A percentile compares a stretch with the other conserved stretches of the same genome.
phyloP scores from a whole-genome alignment of 805 yeast species.

The Myxozyma geophila region DNA sequence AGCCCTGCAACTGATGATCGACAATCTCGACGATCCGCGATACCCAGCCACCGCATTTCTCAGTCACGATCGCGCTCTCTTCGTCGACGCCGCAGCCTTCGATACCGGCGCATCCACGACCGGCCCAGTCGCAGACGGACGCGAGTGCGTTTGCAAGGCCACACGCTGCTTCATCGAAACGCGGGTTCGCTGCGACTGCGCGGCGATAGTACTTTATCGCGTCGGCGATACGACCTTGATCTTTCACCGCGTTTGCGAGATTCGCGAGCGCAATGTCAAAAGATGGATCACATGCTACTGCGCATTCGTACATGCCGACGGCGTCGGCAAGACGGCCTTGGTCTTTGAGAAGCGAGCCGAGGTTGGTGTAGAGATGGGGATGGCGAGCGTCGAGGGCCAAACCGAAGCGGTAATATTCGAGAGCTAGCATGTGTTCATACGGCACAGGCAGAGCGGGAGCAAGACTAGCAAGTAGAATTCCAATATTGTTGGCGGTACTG shows the following conservation, averaged over 20 bases:
- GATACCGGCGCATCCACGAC: slow-evolving; percentile 42
- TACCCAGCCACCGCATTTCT: slow-evolving; percentile 42
- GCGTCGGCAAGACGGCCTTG: slow-evolving; percentile 43
- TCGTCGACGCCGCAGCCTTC: slow-evolving; percentile 41
- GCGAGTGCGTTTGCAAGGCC: slow-evolving; percentile 44
- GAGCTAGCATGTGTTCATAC: slow-evolving; percentile 38
- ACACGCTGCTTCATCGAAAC: slow-evolving; percentile 43
- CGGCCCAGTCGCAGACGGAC: slow-evolving; percentile 44
- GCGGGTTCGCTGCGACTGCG: slow-evolving; percentile 43
- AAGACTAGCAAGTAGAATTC: slow-evolving; percentile 42
- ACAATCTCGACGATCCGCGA: slow-evolving; percentile 36
- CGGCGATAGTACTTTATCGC: slow-evolving; percentile 43
- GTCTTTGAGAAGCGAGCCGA: slow-evolving; percentile 44
- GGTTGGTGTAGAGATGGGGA: slow-evolving; percentile 45
- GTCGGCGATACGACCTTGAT: slow-evolving; percentile 41
- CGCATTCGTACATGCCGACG: slow-evolving; percentile 42
- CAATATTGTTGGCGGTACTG: slow-evolving; percentile 45
- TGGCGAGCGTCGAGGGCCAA: slow-evolving; percentile 43
- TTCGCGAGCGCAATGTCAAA: slow-evolving; percentile 45
- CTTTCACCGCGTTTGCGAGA: slow-evolving; percentile 44
- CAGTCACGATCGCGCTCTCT: slow-evolving; percentile 36
- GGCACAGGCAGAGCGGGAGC: slow-evolving; percentile 31
- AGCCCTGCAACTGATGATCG: slow-evolving; percentile 39
- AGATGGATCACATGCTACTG: slow-evolving; percentile 42
- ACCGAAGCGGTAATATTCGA: slow-evolving; percentile 43